Evolutionary conservation across 331 rosid species (phyloP).

Genomic region (Prunus yedoensis): DNA sequence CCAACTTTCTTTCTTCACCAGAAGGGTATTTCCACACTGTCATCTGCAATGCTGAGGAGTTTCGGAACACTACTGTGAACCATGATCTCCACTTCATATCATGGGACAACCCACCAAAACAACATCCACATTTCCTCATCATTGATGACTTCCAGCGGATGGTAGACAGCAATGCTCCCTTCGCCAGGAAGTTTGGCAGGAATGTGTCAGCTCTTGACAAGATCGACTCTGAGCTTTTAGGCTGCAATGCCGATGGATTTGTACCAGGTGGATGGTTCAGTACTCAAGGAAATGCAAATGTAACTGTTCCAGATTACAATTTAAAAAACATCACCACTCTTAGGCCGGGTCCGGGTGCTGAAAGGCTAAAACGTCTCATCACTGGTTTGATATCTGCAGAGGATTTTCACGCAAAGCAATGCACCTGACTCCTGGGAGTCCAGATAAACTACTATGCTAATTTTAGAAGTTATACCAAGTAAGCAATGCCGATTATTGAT

Average conservation of each 20-base stretch:
- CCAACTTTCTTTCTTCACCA: constrained; percentile 89
- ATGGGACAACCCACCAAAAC: constrained; percentile 96
- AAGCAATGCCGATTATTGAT: constrained; percentile 27
- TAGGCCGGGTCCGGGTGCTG: constrained; percentile 76
- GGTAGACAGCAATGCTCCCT: constrained; percentile 87
- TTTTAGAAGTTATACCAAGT: constrained; percentile 15
- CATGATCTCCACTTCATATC: constrained; percentile 98
- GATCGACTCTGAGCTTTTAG: constrained; percentile 69
- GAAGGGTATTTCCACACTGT: constrained; percentile 97
- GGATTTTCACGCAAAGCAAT: constrained; percentile 63
- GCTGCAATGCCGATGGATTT: constrained; percentile 61
- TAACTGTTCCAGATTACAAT: constrained; percentile 28
- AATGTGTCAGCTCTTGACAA: constrained; percentile 60
- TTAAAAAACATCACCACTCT: constrained; percentile 59
- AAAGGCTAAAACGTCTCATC: constrained; percentile 64
- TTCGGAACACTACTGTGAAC: constrained; percentile 80
- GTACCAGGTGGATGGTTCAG: constrained; percentile 69
- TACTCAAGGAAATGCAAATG: constrained; percentile 33
- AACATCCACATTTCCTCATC: constrained; percentile 85
- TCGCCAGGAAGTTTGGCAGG: constrained; percentile 77
- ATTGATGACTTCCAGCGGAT: constrained; percentile 48
- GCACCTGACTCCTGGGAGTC: constrained; percentile 43
- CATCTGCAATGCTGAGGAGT: constrained; percentile 88
- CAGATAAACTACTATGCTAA: constrained; percentile 13
- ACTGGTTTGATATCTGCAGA: constrained; percentile 60